Conservation (phyloP, 768 basidiomycete genomes). For the Dioszegia aurantiaca region DNA sequence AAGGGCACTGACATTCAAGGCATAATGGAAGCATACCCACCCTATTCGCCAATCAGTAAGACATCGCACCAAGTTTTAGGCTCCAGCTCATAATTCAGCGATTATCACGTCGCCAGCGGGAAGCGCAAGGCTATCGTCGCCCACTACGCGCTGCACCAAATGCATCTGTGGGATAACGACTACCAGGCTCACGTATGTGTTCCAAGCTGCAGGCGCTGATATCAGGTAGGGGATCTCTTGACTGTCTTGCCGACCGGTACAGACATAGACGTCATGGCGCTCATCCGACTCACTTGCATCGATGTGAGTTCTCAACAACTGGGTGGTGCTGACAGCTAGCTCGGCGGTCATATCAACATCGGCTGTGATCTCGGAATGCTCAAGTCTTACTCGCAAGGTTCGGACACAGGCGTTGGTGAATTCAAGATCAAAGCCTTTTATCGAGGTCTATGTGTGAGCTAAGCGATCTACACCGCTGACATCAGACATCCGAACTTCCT, state of each 20-base stretch:
- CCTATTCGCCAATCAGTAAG: constrained; percentile 3
- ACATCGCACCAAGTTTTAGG: too few species aligned
- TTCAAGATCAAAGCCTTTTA: not conserved
- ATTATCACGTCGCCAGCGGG: constrained; percentile 8
- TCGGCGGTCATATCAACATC: constrained; percentile 5
- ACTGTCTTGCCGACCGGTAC: too few species aligned
- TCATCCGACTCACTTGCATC: not conserved
- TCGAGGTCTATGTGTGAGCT: not conserved
- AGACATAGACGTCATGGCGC: constrained; percentile 4
- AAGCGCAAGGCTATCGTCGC: constrained; percentile 13
- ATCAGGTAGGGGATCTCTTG: too few species aligned
- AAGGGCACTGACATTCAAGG: too few species aligned
- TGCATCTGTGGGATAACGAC: constrained; percentile 4
- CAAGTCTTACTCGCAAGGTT: constrained; percentile 2
- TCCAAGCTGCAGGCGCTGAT: too few species aligned
- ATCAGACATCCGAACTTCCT: not conserved
- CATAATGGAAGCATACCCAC: not conserved
- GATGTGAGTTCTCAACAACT: constrained; percentile 3
- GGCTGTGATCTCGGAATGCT: constrained; percentile 1
- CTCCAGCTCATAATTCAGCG: not conserved
- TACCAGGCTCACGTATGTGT: constrained; percentile 6
- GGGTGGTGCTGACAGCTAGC: not conserved
- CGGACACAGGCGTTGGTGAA: not conserved
- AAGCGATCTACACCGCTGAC: not conserved
- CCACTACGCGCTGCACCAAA: constrained; percentile 10